Evolutionary conservation across 352 stramenopile genomes (phyloP).

Genomic region (Pythium vanterpoolii): DNA sequence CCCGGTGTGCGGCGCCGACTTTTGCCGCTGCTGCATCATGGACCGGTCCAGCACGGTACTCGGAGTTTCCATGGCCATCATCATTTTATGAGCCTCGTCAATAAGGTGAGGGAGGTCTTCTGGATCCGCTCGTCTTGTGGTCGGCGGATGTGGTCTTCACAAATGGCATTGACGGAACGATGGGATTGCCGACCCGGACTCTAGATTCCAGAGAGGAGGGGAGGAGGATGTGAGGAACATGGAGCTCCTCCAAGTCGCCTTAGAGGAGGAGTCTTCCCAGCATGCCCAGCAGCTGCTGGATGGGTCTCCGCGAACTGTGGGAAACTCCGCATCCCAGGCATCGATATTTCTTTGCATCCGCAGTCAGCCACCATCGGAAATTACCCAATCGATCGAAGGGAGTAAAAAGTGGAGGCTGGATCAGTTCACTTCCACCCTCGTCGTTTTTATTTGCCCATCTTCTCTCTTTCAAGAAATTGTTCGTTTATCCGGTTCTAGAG

Average conservation of each 20-base stretch:
- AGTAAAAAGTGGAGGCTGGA: constrained; percentile 6
- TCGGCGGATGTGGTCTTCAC: not conserved
- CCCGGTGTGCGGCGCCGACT: not conserved
- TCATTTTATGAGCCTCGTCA: constrained; percentile 1
- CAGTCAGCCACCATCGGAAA: constrained; percentile 11
- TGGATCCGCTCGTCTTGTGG: not conserved
- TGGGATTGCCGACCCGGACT: no score
- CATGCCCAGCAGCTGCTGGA: no score
- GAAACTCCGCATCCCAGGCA: not conserved
- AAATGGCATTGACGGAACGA: not conserved
- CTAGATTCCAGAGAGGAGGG: no score
- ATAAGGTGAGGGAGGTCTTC: not conserved
- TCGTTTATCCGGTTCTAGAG: no score
- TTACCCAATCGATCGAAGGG: constrained; percentile 19
- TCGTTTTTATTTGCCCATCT: constrained; percentile 25
- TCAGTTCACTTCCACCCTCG: constrained; percentile 21
- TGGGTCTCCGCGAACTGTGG: not conserved
- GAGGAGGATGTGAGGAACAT: no score
- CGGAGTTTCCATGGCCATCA: constrained; percentile 16
- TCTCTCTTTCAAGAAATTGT: constrained; percentile 2
- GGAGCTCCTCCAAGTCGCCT: no score
- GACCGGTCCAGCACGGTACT: constrained; percentile 8
- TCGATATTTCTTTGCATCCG: constrained; percentile 13
- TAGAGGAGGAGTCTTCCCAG: no score
- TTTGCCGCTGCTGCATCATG: constrained; percentile 3